Percentiles rank a stretch among this genome's conserved stretches.
phyloP scores from a whole-genome alignment of 352 stramenopile species.

The Globisporangium heterothallicum region DNA sequence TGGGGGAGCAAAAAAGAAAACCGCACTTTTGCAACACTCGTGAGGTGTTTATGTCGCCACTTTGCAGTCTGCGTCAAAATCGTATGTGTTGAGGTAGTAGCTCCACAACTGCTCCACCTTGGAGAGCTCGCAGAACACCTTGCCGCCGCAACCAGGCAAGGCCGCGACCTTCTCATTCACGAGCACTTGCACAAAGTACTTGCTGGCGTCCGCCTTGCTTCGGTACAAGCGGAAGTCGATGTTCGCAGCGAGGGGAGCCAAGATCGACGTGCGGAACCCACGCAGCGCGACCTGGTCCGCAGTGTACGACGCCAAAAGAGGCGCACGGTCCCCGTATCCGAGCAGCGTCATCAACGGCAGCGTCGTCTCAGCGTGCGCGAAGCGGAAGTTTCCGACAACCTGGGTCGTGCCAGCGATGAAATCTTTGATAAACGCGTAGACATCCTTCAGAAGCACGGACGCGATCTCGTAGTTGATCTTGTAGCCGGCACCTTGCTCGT shows the following conservation, averaged over 20 bases:
- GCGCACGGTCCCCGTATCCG: conserved; percentile 27
- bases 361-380: conserved; percentile 52
- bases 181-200: conserved; percentile 27
- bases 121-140: conserved; percentile 18
- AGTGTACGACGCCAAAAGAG: conserved; percentile 23
- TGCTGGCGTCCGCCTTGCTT: conserved; percentile 3
- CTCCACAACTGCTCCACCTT: conserved; percentile 21
- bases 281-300: conserved; percentile 23
- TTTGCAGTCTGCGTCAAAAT: conserved; percentile 12
- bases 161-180: conserved; percentile 30
- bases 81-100: conserved; percentile 20
- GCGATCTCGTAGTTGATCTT: conserved; percentile 54
- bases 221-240: conserved; percentile 44
- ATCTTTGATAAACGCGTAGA: conserved; percentile 26
- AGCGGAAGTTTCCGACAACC: conserved; percentile 33
- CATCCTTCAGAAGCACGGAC: conserved; percentile 26
- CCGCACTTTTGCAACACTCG: too few relatives aligned
- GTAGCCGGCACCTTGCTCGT: conserved; percentile 36
- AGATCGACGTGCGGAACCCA: conserved; percentile 27
- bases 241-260: conserved; percentile 49
- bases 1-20: too few relatives aligned
- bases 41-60: not conserved
- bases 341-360: conserved; percentile 47
- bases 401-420: conserved; percentile 1
- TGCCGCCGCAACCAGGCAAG: conserved; percentile 17